phyloP scores from a whole-genome alignment of 352 stramenopile species.

The Pythium insidiosum region DNA sequence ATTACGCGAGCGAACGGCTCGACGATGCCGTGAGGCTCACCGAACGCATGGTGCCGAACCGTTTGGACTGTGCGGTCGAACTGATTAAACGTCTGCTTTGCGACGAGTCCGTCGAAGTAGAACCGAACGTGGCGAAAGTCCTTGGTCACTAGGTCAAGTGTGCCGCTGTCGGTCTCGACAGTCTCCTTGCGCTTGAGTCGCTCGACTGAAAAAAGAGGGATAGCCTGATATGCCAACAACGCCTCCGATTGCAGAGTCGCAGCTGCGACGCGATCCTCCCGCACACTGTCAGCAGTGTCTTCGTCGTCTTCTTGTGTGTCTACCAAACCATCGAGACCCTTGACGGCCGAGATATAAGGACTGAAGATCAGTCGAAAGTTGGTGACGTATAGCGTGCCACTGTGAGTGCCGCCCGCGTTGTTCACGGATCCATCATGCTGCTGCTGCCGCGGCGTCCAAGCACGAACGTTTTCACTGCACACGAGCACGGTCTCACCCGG shows the following conservation, averaged over 20 bases:
- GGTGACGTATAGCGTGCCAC: conserved; percentile 64
- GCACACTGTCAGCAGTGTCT: not conserved
- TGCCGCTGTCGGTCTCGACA: conserved; percentile 58
- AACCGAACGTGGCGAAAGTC: conserved; percentile 78
- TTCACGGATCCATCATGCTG: too few relatives aligned
- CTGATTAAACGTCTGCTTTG: conserved; percentile 68
- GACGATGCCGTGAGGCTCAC: conserved; percentile 33
- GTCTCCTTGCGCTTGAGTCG: conserved; percentile 70
- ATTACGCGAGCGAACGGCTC: conserved; percentile 64
- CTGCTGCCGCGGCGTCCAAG: conserved; percentile 38
- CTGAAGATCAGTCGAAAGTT: conserved; percentile 81
- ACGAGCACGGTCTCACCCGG: conserved; percentile 59
- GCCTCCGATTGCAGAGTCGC: too few relatives aligned
- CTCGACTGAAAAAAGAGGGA: conserved; percentile 62
- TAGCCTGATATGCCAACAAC: conserved; percentile 74
- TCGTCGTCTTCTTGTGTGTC: conserved; percentile 19
- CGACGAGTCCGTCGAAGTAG: conserved; percentile 61
- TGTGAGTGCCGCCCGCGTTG: too few relatives aligned
- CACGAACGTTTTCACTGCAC: conserved; percentile 48
- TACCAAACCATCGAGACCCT: conserved; percentile 4
- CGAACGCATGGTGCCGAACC: conserved; percentile 52
- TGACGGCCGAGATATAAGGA: conserved; percentile 13
- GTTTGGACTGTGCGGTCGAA: conserved; percentile 62
- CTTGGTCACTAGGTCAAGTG: conserved; percentile 71
- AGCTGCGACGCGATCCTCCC: too few relatives aligned